Evolutionary conservation across 2,329 filamentous ascomycete species (phyloP), one percentile per base, ranked within the genome.

Genomic region (Rhynchosporium agropyri): DNA sequence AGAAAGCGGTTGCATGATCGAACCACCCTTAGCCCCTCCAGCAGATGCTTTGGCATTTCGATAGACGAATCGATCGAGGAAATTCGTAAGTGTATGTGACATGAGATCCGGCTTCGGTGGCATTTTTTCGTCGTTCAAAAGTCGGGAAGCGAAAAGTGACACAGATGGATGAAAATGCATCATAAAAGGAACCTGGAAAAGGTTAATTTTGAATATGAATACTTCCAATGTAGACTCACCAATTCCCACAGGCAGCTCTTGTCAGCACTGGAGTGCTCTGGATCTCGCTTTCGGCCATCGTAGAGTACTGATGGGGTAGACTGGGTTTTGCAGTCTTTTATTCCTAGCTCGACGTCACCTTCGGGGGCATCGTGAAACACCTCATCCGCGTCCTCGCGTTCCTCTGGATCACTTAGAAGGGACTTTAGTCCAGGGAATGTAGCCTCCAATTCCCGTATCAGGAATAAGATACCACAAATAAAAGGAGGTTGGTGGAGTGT

Each of bases 51-150:
- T 97, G 65, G 94, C 88, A 71, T 95, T 97, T 69, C 91, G 89
- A 82, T 98, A 99, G n/a, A 97, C 92, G 76, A 99, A 99, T 70
- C 96, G 93, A 78, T 99, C 95, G 63, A 99, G 82, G 82, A 99
- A 99, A 76, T 96, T 90, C 73, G 95, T 95, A 55, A 99, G 84
- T 1, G 91, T 95, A 76, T 98, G 94, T 63, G 92, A 88, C 15
- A 90, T 89, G 58, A 97, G 82, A 71, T 99, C 95, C 0, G 95
- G 93, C 76, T 98, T 98, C 66, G 90, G 86, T 64, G 91, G 88
- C 76, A 91, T 87, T 58, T 86, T 83, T 68, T 88, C 84, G 63
- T 87, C 84, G 56, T 84, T 80, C 8, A 96, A 77, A 45, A 98
- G 79, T 62, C 88, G 86, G 15, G 83, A 80, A 0, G 94, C 92